Percentiles rank a stretch among this genome's conserved stretches.
Evolutionary conservation across 1,139 yeast species (phyloP).

Genomic region (Candida sp.): DNA sequence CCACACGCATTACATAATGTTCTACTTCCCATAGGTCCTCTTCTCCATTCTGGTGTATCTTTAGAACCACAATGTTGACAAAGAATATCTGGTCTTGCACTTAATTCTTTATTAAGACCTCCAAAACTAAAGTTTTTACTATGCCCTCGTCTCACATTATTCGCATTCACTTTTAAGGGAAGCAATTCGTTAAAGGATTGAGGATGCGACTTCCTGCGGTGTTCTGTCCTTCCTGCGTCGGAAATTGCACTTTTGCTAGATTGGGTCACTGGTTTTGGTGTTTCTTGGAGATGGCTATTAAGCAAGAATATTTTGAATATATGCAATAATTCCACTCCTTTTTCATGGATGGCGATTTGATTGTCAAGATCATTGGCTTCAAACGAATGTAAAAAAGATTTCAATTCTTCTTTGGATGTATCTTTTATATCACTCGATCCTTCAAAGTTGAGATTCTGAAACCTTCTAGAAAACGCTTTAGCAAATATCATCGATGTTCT

Average conservation of each 20-base stretch:
- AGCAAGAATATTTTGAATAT: not conserved
- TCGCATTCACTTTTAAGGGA: not conserved
- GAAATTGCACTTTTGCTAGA: not conserved
- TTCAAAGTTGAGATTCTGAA: not conserved
- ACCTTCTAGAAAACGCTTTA: not conserved
- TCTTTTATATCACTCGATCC: not conserved
- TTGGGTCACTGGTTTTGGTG: not conserved
- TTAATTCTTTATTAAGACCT: constrained; percentile 16
- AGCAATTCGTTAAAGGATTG: not conserved
- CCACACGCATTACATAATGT: constrained; percentile 49
- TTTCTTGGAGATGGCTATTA: not conserved
- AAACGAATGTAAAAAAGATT: not conserved
- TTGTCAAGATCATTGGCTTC: not conserved
- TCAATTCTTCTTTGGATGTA: not conserved
- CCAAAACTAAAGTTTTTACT: constrained; percentile 7
- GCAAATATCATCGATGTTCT: not conserved
- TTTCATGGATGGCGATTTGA: not conserved
- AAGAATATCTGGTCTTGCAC: constrained; percentile 10
- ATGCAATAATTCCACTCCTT: not conserved
- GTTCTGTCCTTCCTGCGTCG: not conserved
- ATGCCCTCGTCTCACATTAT: not conserved
- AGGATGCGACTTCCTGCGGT: constrained; percentile 1
- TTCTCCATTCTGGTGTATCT: constrained; percentile 46
- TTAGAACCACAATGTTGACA: constrained; percentile 27
- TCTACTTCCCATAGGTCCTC: constrained; percentile 42